Percentiles rank a stretch among this genome's conserved stretches.
These are phyloP conservation scores for Passalora sequoiae DNA, from an alignment of 2,329 filamentous ascomycete species.

Conservation along the genomic window DNA sequence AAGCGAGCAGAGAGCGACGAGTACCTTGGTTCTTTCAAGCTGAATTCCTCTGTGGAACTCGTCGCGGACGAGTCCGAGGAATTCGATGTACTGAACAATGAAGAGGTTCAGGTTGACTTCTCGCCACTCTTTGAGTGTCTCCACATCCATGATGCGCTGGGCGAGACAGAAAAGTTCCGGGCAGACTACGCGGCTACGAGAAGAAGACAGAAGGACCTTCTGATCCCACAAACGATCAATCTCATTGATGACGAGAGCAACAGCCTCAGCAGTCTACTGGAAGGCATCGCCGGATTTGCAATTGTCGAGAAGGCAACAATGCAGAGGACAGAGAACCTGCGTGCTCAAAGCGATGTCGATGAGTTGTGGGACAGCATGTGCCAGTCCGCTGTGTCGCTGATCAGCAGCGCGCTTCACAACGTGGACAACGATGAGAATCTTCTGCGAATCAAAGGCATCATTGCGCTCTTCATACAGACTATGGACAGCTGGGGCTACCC, in stretches of 20 bases:
- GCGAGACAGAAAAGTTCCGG: slow-evolving; percentile 85
- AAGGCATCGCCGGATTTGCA: slow-evolving; percentile 92
- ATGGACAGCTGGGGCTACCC: slow-evolving; percentile 97
- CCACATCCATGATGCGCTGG: slow-evolving; percentile 92
- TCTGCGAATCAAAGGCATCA: slow-evolving; percentile 88
- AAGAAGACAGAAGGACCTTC: slow-evolving; percentile 82
- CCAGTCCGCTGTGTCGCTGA: slow-evolving; percentile 74
- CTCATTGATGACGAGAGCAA: slow-evolving; percentile 77
- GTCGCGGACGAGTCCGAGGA: slow-evolving; percentile 94
- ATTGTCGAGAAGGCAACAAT: slow-evolving; percentile 95
- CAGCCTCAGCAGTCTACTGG: slow-evolving; percentile 81
- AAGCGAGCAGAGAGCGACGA: slow-evolving; percentile 71
- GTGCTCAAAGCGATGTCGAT: slow-evolving; percentile 84
- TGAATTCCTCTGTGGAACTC: slow-evolving; percentile 93
- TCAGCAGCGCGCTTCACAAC: slow-evolving; percentile 69
- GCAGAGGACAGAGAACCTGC: slow-evolving; percentile 75
- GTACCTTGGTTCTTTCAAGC: slow-evolving; percentile 74
- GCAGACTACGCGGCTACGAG: slow-evolving; percentile 88
- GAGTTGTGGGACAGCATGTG: slow-evolving; percentile 99
- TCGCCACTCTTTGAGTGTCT: slow-evolving; percentile 89
- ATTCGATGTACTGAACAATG: slow-evolving; percentile 91
- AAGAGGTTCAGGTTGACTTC: slow-evolving; percentile 91
- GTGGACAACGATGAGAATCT: slow-evolving; percentile 86
- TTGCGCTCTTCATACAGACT: slow-evolving; percentile 93
- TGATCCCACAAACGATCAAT: slow-evolving; percentile 71